phyloP scores from a whole-genome alignment of 352 stramenopile species.

The Phytophthora rubi region DNA sequence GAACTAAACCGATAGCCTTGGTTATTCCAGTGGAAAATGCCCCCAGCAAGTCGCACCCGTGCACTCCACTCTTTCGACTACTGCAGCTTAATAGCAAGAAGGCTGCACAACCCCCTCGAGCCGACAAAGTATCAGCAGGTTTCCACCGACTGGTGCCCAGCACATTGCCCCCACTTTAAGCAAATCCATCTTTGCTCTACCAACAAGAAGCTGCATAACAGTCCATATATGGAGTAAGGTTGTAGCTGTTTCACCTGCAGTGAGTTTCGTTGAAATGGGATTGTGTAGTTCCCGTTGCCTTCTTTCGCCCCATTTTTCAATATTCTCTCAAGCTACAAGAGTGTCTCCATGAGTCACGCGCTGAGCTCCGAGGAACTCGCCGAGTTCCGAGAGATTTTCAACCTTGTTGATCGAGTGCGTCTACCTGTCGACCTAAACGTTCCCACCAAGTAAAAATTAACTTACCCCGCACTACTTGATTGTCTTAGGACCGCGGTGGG shows the following conservation, averaged over 20 bases:
- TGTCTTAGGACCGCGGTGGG: conserved; percentile 87
- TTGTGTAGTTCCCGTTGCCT: conserved; percentile 4
- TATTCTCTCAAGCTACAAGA: background rate
- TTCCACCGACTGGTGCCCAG: conserved; percentile 15
- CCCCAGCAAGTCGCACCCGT: background rate
- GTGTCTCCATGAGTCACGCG: conserved; percentile 59
- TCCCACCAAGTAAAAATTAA: background rate
- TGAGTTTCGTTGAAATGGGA: conserved; percentile 18
- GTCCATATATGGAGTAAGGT: conserved; percentile 23
- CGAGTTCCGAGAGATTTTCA: conserved; percentile 96
- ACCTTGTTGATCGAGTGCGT: conserved; percentile 90
- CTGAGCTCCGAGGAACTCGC: conserved; percentile 84
- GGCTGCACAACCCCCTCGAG: background rate
- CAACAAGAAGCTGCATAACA: background rate
- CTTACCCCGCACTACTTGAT: background rate
- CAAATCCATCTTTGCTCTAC: background rate
- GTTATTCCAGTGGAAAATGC: background rate
- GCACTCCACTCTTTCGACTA: conserved; percentile 10
- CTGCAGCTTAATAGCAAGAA: conserved; percentile 11
- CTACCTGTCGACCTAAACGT: background rate
- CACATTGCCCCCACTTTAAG: conserved; percentile 11
- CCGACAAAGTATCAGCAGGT: background rate
- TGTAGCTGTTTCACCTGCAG: conserved; percentile 14
- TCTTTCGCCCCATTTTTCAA: conserved; percentile 1
- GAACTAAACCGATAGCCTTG: background rate